Conservation (phyloP, 768 basidiomycete genomes). For the Chalciporus chontae region DNA sequence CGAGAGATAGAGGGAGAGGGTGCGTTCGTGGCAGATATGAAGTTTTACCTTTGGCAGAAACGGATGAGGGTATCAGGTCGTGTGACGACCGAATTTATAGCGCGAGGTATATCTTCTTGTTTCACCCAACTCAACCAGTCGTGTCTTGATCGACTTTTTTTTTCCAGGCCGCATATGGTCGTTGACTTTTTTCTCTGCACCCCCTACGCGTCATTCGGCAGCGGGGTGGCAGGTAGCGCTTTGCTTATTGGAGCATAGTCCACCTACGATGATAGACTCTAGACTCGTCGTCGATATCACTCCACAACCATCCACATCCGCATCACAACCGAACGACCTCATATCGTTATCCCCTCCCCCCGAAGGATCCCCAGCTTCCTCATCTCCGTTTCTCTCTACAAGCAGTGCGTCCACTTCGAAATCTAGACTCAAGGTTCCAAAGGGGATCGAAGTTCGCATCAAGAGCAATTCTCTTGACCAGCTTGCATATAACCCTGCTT, state of each 20-base stretch:
- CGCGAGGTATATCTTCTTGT: conserved; percentile 36
- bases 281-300: conserved; percentile 43
- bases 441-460: conserved; percentile 31
- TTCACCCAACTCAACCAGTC: not conserved
- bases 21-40: conserved; percentile 45
- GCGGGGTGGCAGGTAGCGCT: conserved; percentile 45
- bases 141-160: not conserved
- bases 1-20: conserved; percentile 49
- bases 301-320: conserved; percentile 4
- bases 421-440: conserved; percentile 4
- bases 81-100: conserved; percentile 64
- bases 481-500: conserved; percentile 25
- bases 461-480: conserved; percentile 3
- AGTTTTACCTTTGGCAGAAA: conserved; percentile 59
- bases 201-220: not conserved
- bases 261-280: conserved; percentile 56
- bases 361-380: not conserved
- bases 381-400: not conserved
- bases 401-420: not conserved
- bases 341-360: conserved; percentile 4
- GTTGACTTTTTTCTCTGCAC: conserved; percentile 20
- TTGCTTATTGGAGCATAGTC: conserved; percentile 50
- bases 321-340: conserved; percentile 4
- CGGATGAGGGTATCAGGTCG: conserved; percentile 62
- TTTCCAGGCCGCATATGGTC: conserved; percentile 27